These are phyloP conservation scores for Cajanus cajan DNA, from an alignment of 306 rosid species.

Conservation along the genomic window DNA sequence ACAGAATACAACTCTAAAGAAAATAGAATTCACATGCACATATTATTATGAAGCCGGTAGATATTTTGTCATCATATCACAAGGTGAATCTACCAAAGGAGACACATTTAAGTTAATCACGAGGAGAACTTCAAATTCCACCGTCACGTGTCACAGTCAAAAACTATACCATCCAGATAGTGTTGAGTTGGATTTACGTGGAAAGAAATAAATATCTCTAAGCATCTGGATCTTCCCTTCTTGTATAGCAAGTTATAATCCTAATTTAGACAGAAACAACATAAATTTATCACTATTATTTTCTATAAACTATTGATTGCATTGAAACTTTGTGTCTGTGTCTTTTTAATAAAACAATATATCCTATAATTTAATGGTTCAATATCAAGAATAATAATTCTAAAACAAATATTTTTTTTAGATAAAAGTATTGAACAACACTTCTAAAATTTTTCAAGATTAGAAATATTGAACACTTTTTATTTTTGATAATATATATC, in stretches of 20 bases:
- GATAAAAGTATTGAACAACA: background rate
- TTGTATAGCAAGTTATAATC: background rate
- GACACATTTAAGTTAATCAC: constrained; percentile 42
- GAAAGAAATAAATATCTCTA: background rate
- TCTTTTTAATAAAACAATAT: background rate
- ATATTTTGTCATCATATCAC: constrained; percentile 12
- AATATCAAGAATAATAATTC: background rate
- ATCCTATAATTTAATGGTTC: background rate
- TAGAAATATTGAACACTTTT: too few relatives aligned
- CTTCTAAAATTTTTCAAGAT: background rate
- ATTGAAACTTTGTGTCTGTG: background rate
- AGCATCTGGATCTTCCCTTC: background rate
- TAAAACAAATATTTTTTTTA: background rate
- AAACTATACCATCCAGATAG: constrained; percentile 39
- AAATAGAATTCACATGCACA: too few relatives aligned
- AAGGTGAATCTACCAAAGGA: background rate
- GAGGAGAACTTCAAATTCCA: constrained; percentile 30
- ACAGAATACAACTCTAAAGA: too few relatives aligned
- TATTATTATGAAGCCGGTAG: too few relatives aligned
- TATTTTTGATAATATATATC: too few relatives aligned
- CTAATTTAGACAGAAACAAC: background rate
- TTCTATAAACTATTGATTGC: too few relatives aligned
- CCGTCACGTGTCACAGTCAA: constrained; percentile 53
- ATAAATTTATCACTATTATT: too few relatives aligned
- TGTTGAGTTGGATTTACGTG: constrained; percentile 20